Percentiles rank a stretch among this genome's conserved stretches.
These are phyloP conservation scores for Metarhizium brunneum DNA, from an alignment of 2,329 filamentous ascomycete species.

Conservation along the genomic window DNA sequence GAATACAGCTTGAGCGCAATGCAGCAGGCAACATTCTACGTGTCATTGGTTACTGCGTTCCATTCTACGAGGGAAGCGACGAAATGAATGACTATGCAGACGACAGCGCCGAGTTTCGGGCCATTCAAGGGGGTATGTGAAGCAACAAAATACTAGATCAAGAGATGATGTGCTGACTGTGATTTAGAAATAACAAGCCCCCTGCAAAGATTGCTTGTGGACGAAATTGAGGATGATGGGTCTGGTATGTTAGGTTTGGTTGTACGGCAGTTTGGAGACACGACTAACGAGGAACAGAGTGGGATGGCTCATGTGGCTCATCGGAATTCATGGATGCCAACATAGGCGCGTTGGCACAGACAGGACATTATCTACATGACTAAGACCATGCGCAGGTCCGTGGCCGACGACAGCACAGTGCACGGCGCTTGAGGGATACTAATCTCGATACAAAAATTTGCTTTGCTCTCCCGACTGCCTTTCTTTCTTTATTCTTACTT, in stretches of 20 bases:
- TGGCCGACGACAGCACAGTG: not conserved
- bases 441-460: not conserved
- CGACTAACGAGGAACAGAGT: conserved; percentile 30
- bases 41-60: conserved; percentile 31
- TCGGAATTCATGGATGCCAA: conserved; percentile 46
- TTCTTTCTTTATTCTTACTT: not conserved
- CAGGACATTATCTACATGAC: conserved; percentile 30
- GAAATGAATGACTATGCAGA: conserved; percentile 21
- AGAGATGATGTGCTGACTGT: conserved; percentile 3
- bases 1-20: conserved; percentile 31
- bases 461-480: not conserved
- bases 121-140: conserved; percentile 18
- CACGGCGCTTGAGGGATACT: not conserved
- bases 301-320: conserved; percentile 45
- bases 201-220: conserved; percentile 46
- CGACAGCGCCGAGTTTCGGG: conserved; percentile 15
- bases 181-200: conserved; percentile 30
- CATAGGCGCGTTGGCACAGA: conserved; percentile 34
- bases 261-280: conserved; percentile 1
- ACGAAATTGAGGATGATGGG: conserved; percentile 49
- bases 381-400: conserved; percentile 9
- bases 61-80: conserved; percentile 27
- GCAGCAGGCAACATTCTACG: conserved; percentile 32
- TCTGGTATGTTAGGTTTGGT: conserved; percentile 35
- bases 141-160: not conserved